A percentile compares a stretch with the other conserved stretches of the same genome.
Evolutionary conservation across 345 rosid species (phyloP).

Genomic region (Dipteronia sinensis): DNA sequence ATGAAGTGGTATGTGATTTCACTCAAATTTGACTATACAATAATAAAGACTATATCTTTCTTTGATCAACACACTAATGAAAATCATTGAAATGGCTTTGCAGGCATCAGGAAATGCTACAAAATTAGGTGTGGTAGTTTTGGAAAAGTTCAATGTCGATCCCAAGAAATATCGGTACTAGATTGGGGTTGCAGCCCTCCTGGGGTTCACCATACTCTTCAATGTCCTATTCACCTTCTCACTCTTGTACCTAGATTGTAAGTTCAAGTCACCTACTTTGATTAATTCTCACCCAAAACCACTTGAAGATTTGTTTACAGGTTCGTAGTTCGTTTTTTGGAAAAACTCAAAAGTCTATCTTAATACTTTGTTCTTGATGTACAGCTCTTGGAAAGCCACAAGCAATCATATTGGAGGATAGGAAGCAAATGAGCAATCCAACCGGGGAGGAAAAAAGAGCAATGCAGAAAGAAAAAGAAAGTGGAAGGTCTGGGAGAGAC

Average conservation of each 20-base stretch:
- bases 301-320: neutral
- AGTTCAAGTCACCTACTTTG: slow-evolving; percentile 24
- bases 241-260: slow-evolving; percentile 66
- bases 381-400: slow-evolving; percentile 72
- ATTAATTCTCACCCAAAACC: neutral
- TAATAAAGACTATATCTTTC: too few relatives aligned
- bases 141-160: slow-evolving; percentile 47
- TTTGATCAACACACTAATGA: too few relatives aligned
- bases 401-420: slow-evolving; percentile 60
- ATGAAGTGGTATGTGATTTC: too few relatives aligned
- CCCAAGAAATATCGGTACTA: slow-evolving; percentile 69
- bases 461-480: slow-evolving; percentile 2
- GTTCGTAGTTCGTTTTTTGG: too few relatives aligned
- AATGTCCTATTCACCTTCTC: slow-evolving; percentile 73
- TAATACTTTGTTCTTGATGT: neutral
- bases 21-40: too few relatives aligned
- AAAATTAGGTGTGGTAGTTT: slow-evolving; percentile 45
- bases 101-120: too few relatives aligned
- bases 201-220: slow-evolving; percentile 71
- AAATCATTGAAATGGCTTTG: too few relatives aligned
- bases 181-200: slow-evolving; percentile 68
- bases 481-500: too few relatives aligned
- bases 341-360: too few relatives aligned
- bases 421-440: slow-evolving; percentile 19
- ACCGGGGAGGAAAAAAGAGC: slow-evolving; percentile 27